A percentile compares a stretch with the other conserved stretches of the same genome.
These are phyloP conservation scores for Phytophthora melonis DNA, from an alignment of 352 stramenopile species.

Conservation along the genomic window DNA sequence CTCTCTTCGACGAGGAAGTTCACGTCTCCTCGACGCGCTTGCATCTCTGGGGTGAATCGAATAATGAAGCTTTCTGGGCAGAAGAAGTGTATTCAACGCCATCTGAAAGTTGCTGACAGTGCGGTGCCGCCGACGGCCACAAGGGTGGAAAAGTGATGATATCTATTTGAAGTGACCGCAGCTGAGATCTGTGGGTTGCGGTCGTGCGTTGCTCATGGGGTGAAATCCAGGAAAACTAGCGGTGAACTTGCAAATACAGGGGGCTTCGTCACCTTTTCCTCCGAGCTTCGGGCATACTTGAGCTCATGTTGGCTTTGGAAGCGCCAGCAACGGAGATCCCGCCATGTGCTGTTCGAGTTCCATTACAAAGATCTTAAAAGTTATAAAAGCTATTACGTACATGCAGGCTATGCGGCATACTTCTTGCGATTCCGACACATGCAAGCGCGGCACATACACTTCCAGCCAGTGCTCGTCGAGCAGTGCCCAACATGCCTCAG, in stretches of 20 bases:
- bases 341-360: too few relatives aligned
- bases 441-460: too few relatives aligned
- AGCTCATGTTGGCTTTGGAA: too few relatives aligned
- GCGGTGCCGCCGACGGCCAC: background rate
- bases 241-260: background rate
- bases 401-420: too few relatives aligned
- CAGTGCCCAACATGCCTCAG: too few relatives aligned
- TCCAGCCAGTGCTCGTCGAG: too few relatives aligned
- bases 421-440: too few relatives aligned
- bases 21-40: constrained; percentile 4
- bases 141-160: constrained; percentile 1
- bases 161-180: constrained; percentile 22
- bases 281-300: background rate
- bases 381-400: too few relatives aligned
- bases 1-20: constrained; percentile 22
- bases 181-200: constrained; percentile 2
- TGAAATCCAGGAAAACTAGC: constrained; percentile 4
- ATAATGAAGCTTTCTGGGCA: constrained; percentile 15
- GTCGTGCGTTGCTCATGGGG: constrained; percentile 4
- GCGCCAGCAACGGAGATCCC: too few relatives aligned
- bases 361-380: too few relatives aligned
- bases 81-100: background rate
- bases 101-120: background rate
- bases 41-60: background rate
- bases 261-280: background rate